phyloP scores from a whole-genome alignment of 768 basidiomycete genomes.

The Amanita inopinata region DNA sequence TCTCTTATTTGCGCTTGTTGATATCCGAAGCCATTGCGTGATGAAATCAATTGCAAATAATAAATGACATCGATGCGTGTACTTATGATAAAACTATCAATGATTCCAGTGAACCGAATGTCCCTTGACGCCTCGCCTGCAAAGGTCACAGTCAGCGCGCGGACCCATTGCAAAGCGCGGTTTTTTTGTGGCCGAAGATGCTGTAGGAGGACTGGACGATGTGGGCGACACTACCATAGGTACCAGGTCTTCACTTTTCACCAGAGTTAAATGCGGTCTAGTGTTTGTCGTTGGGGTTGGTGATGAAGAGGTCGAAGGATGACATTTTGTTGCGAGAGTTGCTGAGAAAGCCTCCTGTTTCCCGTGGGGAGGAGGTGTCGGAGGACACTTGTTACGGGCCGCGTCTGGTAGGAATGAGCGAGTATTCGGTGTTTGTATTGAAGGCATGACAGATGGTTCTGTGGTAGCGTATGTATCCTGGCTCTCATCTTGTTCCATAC shows the following conservation, averaged over 20 bases:
- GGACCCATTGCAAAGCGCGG: slow-evolving; percentile 24
- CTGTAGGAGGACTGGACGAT: slow-evolving; percentile 9
- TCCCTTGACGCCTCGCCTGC: slow-evolving; percentile 34
- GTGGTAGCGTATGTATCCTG: background rate
- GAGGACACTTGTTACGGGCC: background rate
- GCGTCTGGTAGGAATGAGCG: background rate
- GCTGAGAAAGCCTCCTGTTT: slow-evolving; percentile 8
- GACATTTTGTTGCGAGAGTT: too few relatives aligned
- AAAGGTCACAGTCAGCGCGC: slow-evolving; percentile 21
- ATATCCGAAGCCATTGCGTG: background rate
- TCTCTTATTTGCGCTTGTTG: slow-evolving; percentile 3
- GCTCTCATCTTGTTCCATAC: slow-evolving; percentile 4
- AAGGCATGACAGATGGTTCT: background rate
- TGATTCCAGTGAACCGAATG: slow-evolving; percentile 64
- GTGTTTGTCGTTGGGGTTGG: slow-evolving; percentile 7
- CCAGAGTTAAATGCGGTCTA: background rate
- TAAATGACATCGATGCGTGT: background rate
- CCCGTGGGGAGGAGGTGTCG: slow-evolving; percentile 12
- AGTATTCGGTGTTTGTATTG: background rate
- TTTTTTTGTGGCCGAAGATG: slow-evolving; percentile 12
- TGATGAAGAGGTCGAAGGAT: too few relatives aligned
- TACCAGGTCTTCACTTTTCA: background rate
- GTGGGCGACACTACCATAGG: slow-evolving; percentile 20
- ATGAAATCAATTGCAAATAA: background rate
- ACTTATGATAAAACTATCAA: background rate